These are phyloP conservation scores for Phoma herbarum DNA, from an alignment of 2,329 filamentous ascomycete genomes.

Conservation along the genomic window DNA sequence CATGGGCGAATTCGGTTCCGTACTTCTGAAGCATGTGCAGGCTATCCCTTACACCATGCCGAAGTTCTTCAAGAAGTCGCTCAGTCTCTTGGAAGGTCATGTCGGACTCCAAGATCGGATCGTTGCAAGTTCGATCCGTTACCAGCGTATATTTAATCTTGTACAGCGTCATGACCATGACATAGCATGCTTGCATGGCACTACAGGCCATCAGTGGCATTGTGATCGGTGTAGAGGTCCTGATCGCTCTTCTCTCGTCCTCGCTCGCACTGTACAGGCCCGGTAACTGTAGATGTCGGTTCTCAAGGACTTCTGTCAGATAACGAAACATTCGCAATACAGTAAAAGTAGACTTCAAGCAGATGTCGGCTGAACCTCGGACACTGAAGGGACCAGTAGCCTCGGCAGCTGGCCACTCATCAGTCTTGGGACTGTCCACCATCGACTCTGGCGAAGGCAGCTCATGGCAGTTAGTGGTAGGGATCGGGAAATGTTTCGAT, in stretches of 20 bases:
- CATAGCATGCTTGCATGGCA: slow-evolving; percentile 19
- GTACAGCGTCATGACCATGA: slow-evolving; percentile 19
- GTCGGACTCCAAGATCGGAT: not conserved
- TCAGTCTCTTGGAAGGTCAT: slow-evolving; percentile 7
- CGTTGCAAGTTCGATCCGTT: not conserved
- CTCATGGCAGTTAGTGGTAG: slow-evolving; percentile 2
- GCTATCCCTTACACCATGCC: slow-evolving; percentile 15
- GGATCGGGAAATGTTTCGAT: slow-evolving; percentile 7
- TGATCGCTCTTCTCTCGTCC: not conserved
- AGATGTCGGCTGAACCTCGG: slow-evolving; percentile 11
- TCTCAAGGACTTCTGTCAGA: slow-evolving; percentile 5
- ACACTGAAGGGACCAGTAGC: slow-evolving; percentile 2
- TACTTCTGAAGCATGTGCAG: slow-evolving; percentile 13
- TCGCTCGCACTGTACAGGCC: not conserved
- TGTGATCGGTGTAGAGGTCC: slow-evolving; percentile 2
- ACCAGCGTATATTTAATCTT: slow-evolving; percentile 8
- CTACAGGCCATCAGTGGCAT: slow-evolving; percentile 17
- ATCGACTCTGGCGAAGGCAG: slow-evolving; percentile 15
- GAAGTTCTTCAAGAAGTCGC: slow-evolving; percentile 15
- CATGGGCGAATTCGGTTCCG: slow-evolving; percentile 1
- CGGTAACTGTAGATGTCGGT: slow-evolving; percentile 1
- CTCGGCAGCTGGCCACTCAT: slow-evolving; percentile 4
- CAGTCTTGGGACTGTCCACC: slow-evolving; percentile 6
- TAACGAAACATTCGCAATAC: slow-evolving; percentile 18
- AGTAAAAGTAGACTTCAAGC: slow-evolving; percentile 15